Evolutionary conservation across 2,329 filamentous ascomycete genomes (phyloP), one percentile per base, ranked within the genome.

Genomic region (Phymatotrichopsis omnivora): DNA sequence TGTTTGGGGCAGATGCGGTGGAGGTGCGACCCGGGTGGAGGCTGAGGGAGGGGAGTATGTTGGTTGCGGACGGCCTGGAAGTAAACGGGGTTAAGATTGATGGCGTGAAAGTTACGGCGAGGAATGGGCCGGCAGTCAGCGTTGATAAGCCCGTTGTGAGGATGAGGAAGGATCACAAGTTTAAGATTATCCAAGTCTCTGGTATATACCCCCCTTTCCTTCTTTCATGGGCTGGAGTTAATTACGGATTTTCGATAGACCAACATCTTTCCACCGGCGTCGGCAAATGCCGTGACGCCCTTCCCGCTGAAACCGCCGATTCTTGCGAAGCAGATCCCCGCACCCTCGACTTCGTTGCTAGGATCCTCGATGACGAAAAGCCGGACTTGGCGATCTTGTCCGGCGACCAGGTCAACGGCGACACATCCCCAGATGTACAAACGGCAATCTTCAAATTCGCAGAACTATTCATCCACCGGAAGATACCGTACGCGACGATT

Each of bases 131-230:
- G 40, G 75, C 75, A 17, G 67, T 69, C 17, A 75, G 79, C 54
- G 63, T 72, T 27, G 73, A 78, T 58, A 86, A 80, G 62, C 82
- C 83, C 1, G 68, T 76, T 29, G 83, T 81, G 8, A 76, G 83
- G 47, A 85, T 98, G 53, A 75, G 76, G 32, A 85, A 93, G 51
- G 85, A 91, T 61, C 91, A 89, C 23, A 85, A 82, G 57, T 96
- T 96, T 69, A 96, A 96, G 69, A 94, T 98, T 54, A 78, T 98
- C 73, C 91, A 98, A 65, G 71, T 93, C 44, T 82, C 86, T n/a
- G 57, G 57, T 56, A 44, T 20, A 47, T 37, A 23, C 32, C 12
- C 22, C 27, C 19, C 3, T n/a, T 27, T 5, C 12, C 37, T 30
- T 17, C n/a, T 28, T 8, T 14, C 17, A n/a, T 10, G 28, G 10